Evolutionary conservation across 1,139 yeast species (phyloP).

Genomic region (Zygoascus meyerae): DNA sequence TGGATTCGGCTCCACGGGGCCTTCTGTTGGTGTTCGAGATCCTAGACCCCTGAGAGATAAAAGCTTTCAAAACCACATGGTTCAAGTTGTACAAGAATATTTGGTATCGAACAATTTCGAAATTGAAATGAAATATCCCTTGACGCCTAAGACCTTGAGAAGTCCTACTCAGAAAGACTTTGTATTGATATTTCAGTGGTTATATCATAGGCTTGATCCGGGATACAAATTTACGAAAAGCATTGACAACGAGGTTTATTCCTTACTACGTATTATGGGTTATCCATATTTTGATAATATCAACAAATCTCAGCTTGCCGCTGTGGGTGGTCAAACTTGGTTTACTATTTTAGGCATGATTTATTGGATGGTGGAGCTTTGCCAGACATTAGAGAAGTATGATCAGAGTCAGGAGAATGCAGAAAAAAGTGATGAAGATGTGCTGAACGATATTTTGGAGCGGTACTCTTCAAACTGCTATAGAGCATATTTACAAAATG

Average conservation of each 20-base stretch:
- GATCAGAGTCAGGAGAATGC: conserved; percentile 27
- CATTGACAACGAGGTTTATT: conserved; percentile 71
- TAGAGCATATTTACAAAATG: conserved; percentile 54
- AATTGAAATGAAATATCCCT: conserved; percentile 62
- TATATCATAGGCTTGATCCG: conserved; percentile 74
- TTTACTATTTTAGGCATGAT: conserved; percentile 75
- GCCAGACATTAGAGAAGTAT: conserved; percentile 42
- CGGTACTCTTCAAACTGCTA: conserved; percentile 64
- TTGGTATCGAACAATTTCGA: conserved; percentile 61
- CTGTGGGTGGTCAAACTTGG: conserved; percentile 92
- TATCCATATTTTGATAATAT: conserved; percentile 81
- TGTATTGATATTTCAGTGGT: conserved; percentile 69
- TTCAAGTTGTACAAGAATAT: conserved; percentile 45
- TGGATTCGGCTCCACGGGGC: background rate
- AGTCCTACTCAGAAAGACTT: conserved; percentile 89
- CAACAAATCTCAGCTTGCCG: conserved; percentile 78
- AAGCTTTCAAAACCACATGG: conserved; percentile 61
- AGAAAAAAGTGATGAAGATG: conserved; percentile 35
- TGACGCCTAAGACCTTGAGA: conserved; percentile 58
- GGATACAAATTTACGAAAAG: conserved; percentile 63
- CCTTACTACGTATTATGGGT: conserved; percentile 54
- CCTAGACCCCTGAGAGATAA: conserved; percentile 76
- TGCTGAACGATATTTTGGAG: conserved; percentile 56
- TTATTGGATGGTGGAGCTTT: conserved; percentile 67
- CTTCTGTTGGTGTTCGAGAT: conserved; percentile 37